Evolutionary conservation across 2,329 filamentous ascomycete genomes (phyloP), one percentile per base, ranked within the genome.

Genomic region (Cylindrodendrum hubeiense): DNA sequence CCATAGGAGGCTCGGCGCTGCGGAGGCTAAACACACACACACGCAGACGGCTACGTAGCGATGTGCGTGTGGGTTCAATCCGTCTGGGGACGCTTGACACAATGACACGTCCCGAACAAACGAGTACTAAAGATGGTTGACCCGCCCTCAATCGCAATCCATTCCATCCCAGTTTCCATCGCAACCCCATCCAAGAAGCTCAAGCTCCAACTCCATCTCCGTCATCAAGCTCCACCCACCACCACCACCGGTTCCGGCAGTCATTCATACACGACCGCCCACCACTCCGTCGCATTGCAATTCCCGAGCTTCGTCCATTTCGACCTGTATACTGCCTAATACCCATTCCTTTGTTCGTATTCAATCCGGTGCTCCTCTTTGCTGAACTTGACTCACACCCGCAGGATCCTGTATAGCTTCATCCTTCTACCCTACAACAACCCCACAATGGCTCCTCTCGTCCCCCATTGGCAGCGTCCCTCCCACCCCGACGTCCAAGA

Each of bases 401-500:
- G 13, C 56, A 52, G 49, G 15, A 30, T 41, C 26, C 12, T 52
- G 30, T 50, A 65, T 55, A 47, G 46, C 52, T 59, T 66, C 44
- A 65, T 21, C 55, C 34, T 43, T 10, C 51, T 54, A 46, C 57
- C 47, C 54, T 43, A 19, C 58, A 63, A 33, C 59, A 57, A 34
- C 55, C 58, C 64, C 60, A 74, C 74, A 76, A 87, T 89, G 85
- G 83, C 87, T 61, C 87, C 88, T 56, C 78, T 90, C 57, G 85
- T 78, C 66, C 88, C 88, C 57, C 81, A 85, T 78, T 90, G 89
- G 88, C 68, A 77, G 6, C 88, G 87, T 75, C 88, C 88, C 62
- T 90, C 88, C 39, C 88, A 90, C 78, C 85, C 87, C 12, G 75
- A 81, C 47, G 79, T 89, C 70, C 87, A 89, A 74, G 79, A 88